Base-by-base conservation (phyloP, 495 filamentous ascomycete species). In the Hypoxylon lenormandii region DNA sequence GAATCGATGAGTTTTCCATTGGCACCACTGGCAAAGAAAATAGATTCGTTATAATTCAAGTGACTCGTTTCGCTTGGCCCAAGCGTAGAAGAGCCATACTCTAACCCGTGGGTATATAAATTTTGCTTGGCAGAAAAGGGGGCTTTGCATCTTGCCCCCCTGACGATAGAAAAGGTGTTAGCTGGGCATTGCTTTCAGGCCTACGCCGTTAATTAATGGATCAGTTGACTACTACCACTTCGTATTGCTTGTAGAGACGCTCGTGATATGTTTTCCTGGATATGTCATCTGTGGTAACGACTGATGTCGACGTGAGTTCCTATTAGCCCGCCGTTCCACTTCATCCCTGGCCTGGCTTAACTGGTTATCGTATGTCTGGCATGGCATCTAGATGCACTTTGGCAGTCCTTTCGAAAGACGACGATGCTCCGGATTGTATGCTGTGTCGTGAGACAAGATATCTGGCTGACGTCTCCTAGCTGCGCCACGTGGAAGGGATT, bases 31-130 rank as follows among this genome's bases (percentile, higher is more conserved):
- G 37, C 46, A 33, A 8, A 48, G 54, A 53, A 42, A 52, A 37
- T 42, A 49, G 23, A 53, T 60, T 60, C 52, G 43, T 64, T 45
- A 62, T 61, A 65, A 71, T 73, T 30, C 62, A 63, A 50, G 28
- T 51, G 57, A 58, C 45, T 18, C 7, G 22, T 16, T 19, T 54
- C 46, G 15, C 42, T n/a, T 15, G 5, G 49, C 38, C 4, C 10
- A 33, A 3, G 16, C 30, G 40, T 8, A 43, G 22, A 55, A 38
- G 28, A 37, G 28, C 33, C 28, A 60, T 58, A 58, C 58, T 58
- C 54, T 26, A 52, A 52, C 37, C 8, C 16, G 64, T 64, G 66
- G 72, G 70, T 70, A 74, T 66, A 64, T 61, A 15, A 18, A 10
- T 72, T 72, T 61, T 30, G 18, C 22, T 66, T 30, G 50, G 51